Base-by-base conservation (phyloP, 768 basidiomycete genomes). In the Astraeus odoratus region DNA sequence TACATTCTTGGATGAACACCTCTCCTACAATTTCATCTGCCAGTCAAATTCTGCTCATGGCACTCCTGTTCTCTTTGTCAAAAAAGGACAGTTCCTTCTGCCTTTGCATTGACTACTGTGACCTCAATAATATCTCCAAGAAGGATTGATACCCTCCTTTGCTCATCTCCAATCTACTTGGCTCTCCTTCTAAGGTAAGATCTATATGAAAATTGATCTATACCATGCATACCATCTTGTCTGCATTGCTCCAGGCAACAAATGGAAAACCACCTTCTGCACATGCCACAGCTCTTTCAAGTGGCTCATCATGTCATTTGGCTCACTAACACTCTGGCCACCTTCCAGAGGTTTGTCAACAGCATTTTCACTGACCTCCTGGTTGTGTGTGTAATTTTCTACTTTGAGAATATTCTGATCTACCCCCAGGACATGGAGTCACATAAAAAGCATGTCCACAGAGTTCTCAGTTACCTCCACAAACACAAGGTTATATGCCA, bases 211-310 rank as follows among this genome's bases (percentile, higher is more conserved):
- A 27, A 44, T 76, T 9, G 58, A 77, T 51, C 57, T 76, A 4
- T 48, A 57, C 5, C 57, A 60, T 35, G 69, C 65, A 0, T 76
- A 64, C 50, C 67, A 74, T 50, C 67, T 70, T 10, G 52, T 76
- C n/a, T 52, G 67, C 2, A 66, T 73, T 19, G 46, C 48, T n/a
- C 50, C 57, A 9, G 65, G 65, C 0, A 55, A 68, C 45, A 62
- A 67, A 44, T 65, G 62, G 59, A 70, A 70, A 44, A 69, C 67
- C 1, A 66, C 68, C 0, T 72, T 73, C 54, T 42, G 54, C 8
- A 66, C 60, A 4, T 57, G 57, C 39, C 64, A 63, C 44, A 65
- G 69, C 13, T 56, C 52, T 19, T 71, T 55, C 49, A 58, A 66
- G 43, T 65, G 48, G 42, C 33, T 46, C 0, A 62, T 67, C 24